These are phyloP conservation scores for Vitis rotundifolia DNA, from an alignment of 164 flowering plant genomes.

Conservation along the genomic window DNA sequence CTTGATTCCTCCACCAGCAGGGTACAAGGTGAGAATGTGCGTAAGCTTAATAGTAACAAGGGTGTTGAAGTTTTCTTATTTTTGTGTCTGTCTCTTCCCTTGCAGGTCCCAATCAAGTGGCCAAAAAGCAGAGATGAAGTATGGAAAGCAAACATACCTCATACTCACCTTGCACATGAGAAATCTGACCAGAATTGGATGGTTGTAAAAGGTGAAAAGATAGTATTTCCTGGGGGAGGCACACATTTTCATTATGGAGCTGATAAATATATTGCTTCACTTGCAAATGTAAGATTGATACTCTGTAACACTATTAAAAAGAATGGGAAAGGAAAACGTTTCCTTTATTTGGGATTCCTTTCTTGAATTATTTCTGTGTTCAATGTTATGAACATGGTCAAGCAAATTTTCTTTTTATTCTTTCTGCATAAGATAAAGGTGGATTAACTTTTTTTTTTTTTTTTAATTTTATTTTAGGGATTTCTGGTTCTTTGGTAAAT, in stretches of 20 bases:
- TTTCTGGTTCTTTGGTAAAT: neutral
- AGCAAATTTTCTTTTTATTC: too few relatives aligned
- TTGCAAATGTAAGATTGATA: slow-evolving; percentile 41
- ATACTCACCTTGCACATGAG: slow-evolving; percentile 53
- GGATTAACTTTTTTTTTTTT: too few relatives aligned
- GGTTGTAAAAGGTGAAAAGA: slow-evolving; percentile 52
- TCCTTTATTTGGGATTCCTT: neutral
- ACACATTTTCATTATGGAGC: slow-evolving; percentile 61
- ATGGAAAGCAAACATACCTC: slow-evolving; percentile 54
- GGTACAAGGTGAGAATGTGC: slow-evolving; percentile 37
- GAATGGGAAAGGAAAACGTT: neutral
- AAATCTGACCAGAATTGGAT: slow-evolving; percentile 59
- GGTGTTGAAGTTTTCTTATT: neutral
- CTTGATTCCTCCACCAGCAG: slow-evolving; percentile 53
- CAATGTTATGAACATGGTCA: too few relatives aligned
- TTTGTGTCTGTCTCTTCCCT: neutral
- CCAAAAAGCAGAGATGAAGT: slow-evolving; percentile 51
- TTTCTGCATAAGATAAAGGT: too few relatives aligned
- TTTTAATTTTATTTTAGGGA: too few relatives aligned
- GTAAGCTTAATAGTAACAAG: neutral
- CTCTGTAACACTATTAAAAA: neutral
- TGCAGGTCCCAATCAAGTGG: slow-evolving; percentile 52
- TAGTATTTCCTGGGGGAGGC: slow-evolving; percentile 51
- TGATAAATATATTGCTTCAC: slow-evolving; percentile 44
- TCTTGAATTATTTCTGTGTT: neutral